These are phyloP conservation scores for Metschnikowia arizonensis DNA, from an alignment of 805 yeast species.

Conservation along the genomic window DNA sequence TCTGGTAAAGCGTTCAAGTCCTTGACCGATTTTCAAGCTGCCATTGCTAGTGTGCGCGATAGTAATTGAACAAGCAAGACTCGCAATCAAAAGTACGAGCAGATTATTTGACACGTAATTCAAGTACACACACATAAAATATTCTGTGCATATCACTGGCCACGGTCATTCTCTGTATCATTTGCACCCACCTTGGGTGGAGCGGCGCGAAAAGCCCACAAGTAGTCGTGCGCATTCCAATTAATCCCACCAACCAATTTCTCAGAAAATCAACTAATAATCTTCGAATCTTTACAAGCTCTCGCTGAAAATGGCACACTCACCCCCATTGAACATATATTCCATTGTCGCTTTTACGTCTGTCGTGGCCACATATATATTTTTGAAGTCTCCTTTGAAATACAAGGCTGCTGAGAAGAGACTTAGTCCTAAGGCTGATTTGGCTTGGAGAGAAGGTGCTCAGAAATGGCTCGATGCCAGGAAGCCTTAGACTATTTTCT, in stretches of 20 bases:
- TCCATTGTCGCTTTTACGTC: constrained; percentile 43
- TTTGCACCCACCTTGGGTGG: neutral
- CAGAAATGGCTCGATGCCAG: constrained; percentile 39
- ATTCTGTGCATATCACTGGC: neutral
- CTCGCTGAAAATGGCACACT: constrained; percentile 24
- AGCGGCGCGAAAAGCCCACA: neutral
- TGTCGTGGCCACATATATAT: constrained; percentile 33
- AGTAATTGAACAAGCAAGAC: neutral
- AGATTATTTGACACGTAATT: neutral
- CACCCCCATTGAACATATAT: constrained; percentile 37
- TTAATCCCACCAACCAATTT: constrained; percentile 16
- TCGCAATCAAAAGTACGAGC: neutral
- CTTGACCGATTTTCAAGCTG: constrained; percentile 47
- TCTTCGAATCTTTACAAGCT: constrained; percentile 2
- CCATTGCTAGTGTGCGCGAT: constrained; percentile 1
- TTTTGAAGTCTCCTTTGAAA: constrained; percentile 41
- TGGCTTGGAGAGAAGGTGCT: constrained; percentile 46
- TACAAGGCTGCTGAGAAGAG: constrained; percentile 40
- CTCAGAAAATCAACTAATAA: constrained; percentile 10
- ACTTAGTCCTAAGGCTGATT: constrained; percentile 44
- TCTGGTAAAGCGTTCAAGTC: constrained; percentile 65
- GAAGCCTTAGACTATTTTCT: neutral
- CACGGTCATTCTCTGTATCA: neutral
- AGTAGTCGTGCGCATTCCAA: constrained; percentile 15
- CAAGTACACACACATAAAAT: neutral